Evolutionary conservation across 768 basidiomycete genomes (phyloP).

Genomic region (Amylocystis lapponica): DNA sequence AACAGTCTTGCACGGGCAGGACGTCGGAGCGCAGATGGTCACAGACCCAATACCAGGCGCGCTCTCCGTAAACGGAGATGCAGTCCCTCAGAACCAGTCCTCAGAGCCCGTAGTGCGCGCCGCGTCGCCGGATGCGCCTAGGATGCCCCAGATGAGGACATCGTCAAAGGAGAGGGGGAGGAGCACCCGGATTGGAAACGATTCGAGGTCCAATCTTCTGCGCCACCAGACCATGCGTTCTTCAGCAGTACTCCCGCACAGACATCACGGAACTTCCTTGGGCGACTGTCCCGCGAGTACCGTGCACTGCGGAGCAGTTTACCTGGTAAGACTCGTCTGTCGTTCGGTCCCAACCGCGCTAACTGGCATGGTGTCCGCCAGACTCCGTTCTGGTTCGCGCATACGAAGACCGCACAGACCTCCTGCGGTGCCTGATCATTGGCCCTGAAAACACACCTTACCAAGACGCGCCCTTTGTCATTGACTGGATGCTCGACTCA

Average conservation of each 20-base stretch:
- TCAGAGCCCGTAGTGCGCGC: not conserved
- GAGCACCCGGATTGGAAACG: slow-evolving; percentile 61
- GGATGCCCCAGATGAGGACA: slow-evolving; percentile 22
- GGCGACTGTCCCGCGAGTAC: slow-evolving; percentile 80
- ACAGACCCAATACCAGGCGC: not conserved
- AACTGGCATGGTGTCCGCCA: slow-evolving; percentile 21
- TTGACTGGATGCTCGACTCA: slow-evolving; percentile 87
- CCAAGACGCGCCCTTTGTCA: slow-evolving; percentile 89
- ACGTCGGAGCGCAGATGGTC: not conserved
- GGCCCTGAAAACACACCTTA: slow-evolving; percentile 96
- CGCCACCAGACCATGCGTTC: slow-evolving; percentile 82
- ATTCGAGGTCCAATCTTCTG: slow-evolving; percentile 74
- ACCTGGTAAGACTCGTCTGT: slow-evolving; percentile 51
- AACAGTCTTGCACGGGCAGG: slow-evolving; percentile 7
- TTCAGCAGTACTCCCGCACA: slow-evolving; percentile 52
- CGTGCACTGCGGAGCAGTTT: slow-evolving; percentile 70
- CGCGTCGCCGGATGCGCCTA: slow-evolving; percentile 25
- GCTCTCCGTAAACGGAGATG: no score
- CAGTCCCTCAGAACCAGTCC: no score
- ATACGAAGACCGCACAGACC: slow-evolving; percentile 85
- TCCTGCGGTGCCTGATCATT: slow-evolving; percentile 83
- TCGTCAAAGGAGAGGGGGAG: slow-evolving; percentile 22
- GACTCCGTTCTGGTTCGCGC: slow-evolving; percentile 87
- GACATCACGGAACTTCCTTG: slow-evolving; percentile 68
- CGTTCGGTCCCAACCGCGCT: not conserved